Base-by-base conservation (phyloP, 805 yeast genomes). In the Lachancea kluyveri region DNA sequence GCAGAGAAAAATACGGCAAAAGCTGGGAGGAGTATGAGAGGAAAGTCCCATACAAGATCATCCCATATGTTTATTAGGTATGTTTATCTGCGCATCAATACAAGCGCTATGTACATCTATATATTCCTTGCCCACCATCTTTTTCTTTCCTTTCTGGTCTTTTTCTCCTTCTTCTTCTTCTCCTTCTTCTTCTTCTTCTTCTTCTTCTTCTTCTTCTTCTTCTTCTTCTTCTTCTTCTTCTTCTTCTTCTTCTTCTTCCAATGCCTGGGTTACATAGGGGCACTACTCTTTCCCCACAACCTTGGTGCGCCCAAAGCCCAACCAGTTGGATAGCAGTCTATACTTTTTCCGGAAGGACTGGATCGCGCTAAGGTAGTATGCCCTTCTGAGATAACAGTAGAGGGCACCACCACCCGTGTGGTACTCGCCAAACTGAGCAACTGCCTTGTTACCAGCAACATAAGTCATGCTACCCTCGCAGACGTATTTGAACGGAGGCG, bases 381-480 rank as follows among this genome's bases (percentile, higher is more conserved):
- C 70, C 66, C 94, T 79, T 96, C 96, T 88, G 71, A 87, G 78
- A 59, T 84, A 71, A 69, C 80, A 87, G 21, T 96, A 87, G 54
- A 86, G 61, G 29, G 77, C 67, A 58, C 96, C 96, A 55, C 95
- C 94, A 37, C 88, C 72, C 6, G 94, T 75, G 55, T 84, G 75
- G 57, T 81, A 76, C n/a, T n/a, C n/a, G n/a, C n/a, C n/a, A n/a
- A n/a, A n/a, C 60, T 88, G 94, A 21, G 96, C 96, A 52, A 87
- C 90, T 32, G 96, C 96, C 61, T 77, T 77, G 60, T 88, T 96
- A 25, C 83, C 72, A 49, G 96, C 96, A 59, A 87, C 76, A 65
- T 87, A 87, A 19, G 96, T 96, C 46, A 87, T 70, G 10, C 96
- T 78, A 63, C 96, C 96, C 64, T 78, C 84, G 67, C 88, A 94